Conservation (phyloP, 805 yeast genomes). For the Saturnispora saitoi region DNA sequence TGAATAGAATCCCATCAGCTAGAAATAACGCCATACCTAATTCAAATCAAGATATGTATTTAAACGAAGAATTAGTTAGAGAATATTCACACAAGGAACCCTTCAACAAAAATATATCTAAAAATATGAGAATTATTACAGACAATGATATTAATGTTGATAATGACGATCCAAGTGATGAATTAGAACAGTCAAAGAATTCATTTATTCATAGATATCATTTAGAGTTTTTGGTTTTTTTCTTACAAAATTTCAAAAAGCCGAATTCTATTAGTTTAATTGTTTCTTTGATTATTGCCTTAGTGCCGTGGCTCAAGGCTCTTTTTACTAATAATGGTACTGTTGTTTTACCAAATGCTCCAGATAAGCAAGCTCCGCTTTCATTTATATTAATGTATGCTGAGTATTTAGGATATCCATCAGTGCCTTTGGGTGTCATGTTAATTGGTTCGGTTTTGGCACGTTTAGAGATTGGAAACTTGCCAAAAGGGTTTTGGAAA, state of each 20-base stretch:
- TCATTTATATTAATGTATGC: conserved; percentile 44
- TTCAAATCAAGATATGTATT: conserved; percentile 12
- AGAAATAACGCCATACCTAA: conserved; percentile 12
- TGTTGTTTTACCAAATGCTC: conserved; percentile 30
- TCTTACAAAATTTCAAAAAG: conserved; percentile 37
- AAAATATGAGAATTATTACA: conserved; percentile 26
- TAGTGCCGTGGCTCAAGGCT: conserved; percentile 48
- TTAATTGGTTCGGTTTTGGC: conserved; percentile 48
- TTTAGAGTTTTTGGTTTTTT: conserved; percentile 24
- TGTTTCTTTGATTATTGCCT: conserved; percentile 37
- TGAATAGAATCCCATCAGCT: conserved; percentile 28
- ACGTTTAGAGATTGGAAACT: conserved; percentile 35
- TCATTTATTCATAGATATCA: conserved; percentile 24
- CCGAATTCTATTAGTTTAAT: conserved; percentile 43
- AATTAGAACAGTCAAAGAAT: conserved; percentile 20
- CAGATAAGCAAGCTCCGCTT: conserved; percentile 46
- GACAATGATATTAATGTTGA: conserved; percentile 23
- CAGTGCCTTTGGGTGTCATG: conserved; percentile 48
- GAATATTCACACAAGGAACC: conserved; percentile 31
- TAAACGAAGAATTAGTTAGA: conserved; percentile 25
- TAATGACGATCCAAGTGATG: conserved; percentile 14
- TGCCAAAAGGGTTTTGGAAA: conserved; percentile 51
- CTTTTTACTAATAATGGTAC: conserved; percentile 31
- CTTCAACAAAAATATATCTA: conserved; percentile 24
- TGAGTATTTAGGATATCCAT: conserved; percentile 41